Evolutionary conservation across 352 stramenopile genomes (phyloP), one percentile per base, ranked within the genome.

Genomic region (Phytophthora fragariae): DNA sequence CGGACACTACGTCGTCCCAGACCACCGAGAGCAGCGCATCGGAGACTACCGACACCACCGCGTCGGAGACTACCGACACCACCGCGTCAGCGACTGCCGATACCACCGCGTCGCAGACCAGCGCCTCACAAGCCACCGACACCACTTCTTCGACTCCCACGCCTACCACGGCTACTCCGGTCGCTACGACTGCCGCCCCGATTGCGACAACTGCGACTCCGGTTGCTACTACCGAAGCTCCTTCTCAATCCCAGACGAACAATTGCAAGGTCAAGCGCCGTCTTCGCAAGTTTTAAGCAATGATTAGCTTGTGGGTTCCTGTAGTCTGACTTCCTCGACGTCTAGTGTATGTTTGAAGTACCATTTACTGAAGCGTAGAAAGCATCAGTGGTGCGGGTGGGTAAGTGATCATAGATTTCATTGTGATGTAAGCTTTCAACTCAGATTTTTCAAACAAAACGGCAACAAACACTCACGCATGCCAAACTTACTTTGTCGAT

Each of bases 261-360:
- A 77, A 74, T 39, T 77, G 70, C 59, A 77, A 77, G 70, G 54
- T 77, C 35, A 74, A 53, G 29, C 70, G 70, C 21, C 70, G 70
- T 39, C 29, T 74, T 11, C 65, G 70, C 29, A 74, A 74, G 33
- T 47, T 77, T 29, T 74, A 77, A 70, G 60, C 31, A 59, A 9
- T 14, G 9, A 7, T 52, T 65, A 27, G 41, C 35, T 55, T 63
- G 31, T 60, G n/a, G 41, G 37, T 63, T 21, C 49, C 27, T 64
- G 68, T 75, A 60, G 63, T 72, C n/a, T 41, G 63, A 75, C 31
- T 67, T 61, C 6, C 46, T 53, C 49, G 17, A 70, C 46, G 61
- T 66, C 39, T 54, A 74, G 68, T 21, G 19, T 74, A 57, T 64
- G 44, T 70, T 60, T 65, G 24, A 27, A 27, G 46, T 65, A 50